Percentiles rank a stretch among this genome's conserved stretches.
Evolutionary conservation across 257 asterid species (phyloP).

Genomic region (Forsythia suspensa): DNA sequence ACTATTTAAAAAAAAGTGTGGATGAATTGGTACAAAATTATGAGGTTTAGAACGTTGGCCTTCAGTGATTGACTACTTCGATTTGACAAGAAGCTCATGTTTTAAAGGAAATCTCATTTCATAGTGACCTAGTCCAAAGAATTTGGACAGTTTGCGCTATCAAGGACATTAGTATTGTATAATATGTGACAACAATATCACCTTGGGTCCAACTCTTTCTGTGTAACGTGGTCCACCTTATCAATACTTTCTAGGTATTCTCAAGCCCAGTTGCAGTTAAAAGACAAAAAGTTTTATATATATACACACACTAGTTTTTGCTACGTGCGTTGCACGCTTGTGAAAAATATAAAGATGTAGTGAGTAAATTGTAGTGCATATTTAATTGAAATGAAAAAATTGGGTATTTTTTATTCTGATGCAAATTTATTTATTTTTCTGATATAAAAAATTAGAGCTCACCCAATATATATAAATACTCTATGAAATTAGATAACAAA

Average conservation of each 20-base stretch:
- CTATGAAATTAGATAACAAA: too few species aligned
- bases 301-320: too few species aligned
- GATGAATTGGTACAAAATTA: not conserved
- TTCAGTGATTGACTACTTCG: not conserved
- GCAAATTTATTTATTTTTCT: too few species aligned
- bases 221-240: not conserved
- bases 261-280: not conserved
- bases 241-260: not conserved
- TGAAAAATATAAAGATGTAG: too few species aligned
- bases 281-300: not conserved
- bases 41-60: not conserved
- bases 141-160: not conserved
- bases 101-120: not conserved
- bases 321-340: too few species aligned
- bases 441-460: too few species aligned
- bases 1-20: not conserved
- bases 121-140: conserved; percentile 5
- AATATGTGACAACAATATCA: not conserved
- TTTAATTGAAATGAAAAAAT: too few species aligned
- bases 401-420: too few species aligned
- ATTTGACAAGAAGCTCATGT: not conserved
- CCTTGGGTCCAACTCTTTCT: not conserved
- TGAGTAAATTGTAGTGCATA: too few species aligned
- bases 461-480: too few species aligned
- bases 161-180: not conserved